Conservation (phyloP, 768 basidiomycete genomes). For the Scleroderma bovista region DNA sequence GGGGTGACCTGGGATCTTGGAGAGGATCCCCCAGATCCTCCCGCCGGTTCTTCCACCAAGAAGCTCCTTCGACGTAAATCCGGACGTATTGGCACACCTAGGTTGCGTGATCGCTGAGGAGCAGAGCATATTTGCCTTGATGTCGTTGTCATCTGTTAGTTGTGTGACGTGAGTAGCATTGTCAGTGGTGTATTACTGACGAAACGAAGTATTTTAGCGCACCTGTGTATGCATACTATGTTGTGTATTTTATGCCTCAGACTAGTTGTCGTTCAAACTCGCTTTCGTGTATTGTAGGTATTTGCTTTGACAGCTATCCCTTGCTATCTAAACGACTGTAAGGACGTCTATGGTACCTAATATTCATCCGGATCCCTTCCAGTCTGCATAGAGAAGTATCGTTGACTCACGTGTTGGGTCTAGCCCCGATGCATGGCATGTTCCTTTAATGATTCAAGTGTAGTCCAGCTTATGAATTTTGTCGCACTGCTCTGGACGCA, state of each 20-base stretch:
- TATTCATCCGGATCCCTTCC: too few relatives aligned
- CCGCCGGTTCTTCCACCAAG: conserved; percentile 14
- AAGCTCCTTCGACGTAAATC: conserved; percentile 25
- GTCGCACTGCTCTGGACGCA: too few relatives aligned
- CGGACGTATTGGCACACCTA: conserved; percentile 23
- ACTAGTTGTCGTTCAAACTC: conserved; percentile 9
- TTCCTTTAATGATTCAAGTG: too few relatives aligned
- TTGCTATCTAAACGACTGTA: conserved; percentile 19
- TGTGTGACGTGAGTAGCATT: neutral
- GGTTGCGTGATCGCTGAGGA: conserved; percentile 17
- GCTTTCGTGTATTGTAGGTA: conserved; percentile 19
- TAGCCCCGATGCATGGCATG: too few relatives aligned
- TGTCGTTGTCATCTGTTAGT: neutral
- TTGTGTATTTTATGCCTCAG: conserved; percentile 27
- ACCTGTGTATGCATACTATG: conserved; percentile 1
- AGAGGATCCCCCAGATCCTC: conserved; percentile 45
- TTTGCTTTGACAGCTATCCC: conserved; percentile 5
- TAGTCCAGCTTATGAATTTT: too few relatives aligned
- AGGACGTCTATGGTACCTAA: too few relatives aligned
- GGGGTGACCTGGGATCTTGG: conserved; percentile 63
- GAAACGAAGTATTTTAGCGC: conserved; percentile 19
- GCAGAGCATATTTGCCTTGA: neutral
- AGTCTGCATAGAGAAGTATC: too few relatives aligned
- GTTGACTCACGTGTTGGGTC: too few relatives aligned
- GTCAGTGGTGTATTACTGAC: neutral